A percentile compares a stretch with the other conserved stretches of the same genome.
phyloP scores from a whole-genome alignment of 306 rosid genomes.

The Dryas drummondii region DNA sequence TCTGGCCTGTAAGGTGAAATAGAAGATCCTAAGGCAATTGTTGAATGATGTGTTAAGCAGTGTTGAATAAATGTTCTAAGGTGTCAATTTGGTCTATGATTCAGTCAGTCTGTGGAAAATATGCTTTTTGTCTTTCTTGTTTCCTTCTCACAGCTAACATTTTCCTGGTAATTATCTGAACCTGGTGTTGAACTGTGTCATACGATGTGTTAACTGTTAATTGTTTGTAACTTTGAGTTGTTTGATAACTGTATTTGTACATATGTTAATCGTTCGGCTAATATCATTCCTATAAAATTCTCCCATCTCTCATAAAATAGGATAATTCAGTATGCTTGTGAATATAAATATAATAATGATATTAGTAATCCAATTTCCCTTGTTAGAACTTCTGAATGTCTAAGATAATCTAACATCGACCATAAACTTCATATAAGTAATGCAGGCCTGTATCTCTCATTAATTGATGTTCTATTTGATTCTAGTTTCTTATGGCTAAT shows the following conservation, averaged over 20 bases:
- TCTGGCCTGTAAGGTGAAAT: constrained; percentile 1
- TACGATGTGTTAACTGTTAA: background rate
- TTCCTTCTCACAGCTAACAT: background rate
- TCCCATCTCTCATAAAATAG: too few relatives aligned
- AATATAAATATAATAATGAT: too few relatives aligned
- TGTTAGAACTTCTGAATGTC: too few relatives aligned
- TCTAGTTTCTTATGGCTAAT: constrained; percentile 3
- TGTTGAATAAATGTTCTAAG: constrained; percentile 2
- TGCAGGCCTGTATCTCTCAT: background rate
- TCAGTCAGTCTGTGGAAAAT: background rate
- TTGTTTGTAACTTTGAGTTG: too few relatives aligned
- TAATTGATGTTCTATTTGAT: background rate
- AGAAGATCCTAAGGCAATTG: background rate
- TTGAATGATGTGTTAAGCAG: background rate
- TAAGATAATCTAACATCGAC: background rate
- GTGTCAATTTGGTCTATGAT: background rate
- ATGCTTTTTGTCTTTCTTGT: background rate
- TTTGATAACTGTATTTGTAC: too few relatives aligned
- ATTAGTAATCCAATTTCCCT: too few relatives aligned
- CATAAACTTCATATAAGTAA: background rate
- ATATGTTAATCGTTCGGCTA: too few relatives aligned
- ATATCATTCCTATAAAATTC: too few relatives aligned
- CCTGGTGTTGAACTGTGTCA: background rate
- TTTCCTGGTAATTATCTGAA: background rate
- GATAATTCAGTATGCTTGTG: too few relatives aligned